These are phyloP conservation scores for Psidium friedrichsthalianum DNA, from an alignment of 345 rosid genomes.

Conservation along the genomic window DNA sequence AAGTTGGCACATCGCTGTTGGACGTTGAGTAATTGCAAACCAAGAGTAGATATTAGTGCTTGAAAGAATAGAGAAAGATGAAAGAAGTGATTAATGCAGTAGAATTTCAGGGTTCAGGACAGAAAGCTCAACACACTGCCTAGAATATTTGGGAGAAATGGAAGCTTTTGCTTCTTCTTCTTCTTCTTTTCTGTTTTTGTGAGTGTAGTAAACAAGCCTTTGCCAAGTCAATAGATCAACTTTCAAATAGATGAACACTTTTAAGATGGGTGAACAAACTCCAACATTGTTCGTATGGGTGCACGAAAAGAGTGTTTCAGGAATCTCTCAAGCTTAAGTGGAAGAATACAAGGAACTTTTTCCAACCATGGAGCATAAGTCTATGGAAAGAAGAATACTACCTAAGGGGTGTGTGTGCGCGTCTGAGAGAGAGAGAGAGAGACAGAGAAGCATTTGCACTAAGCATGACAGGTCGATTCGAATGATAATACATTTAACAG, in stretches of 20 bases:
- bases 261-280: not conserved
- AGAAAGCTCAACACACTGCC: not conserved
- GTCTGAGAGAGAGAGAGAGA: not conserved
- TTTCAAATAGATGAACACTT: not conserved
- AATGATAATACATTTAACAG: not conserved
- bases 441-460: not conserved
- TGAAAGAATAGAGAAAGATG: not conserved
- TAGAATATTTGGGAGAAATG: not conserved
- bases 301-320: not conserved
- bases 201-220: not conserved
- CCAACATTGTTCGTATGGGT: not conserved
- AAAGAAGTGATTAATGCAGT: not conserved
- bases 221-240: not conserved
- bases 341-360: not conserved
- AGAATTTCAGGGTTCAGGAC: not conserved
- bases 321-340: not conserved
- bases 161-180: not conserved
- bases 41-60: not conserved
- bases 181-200: not conserved
- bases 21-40: conserved; percentile 36
- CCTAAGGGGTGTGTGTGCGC: not conserved
- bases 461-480: not conserved
- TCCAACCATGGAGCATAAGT: not conserved
- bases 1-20: conserved; percentile 36
- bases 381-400: not conserved